These are phyloP conservation scores for Myrica gale DNA, from an alignment of 306 rosid species.

Conservation along the genomic window DNA sequence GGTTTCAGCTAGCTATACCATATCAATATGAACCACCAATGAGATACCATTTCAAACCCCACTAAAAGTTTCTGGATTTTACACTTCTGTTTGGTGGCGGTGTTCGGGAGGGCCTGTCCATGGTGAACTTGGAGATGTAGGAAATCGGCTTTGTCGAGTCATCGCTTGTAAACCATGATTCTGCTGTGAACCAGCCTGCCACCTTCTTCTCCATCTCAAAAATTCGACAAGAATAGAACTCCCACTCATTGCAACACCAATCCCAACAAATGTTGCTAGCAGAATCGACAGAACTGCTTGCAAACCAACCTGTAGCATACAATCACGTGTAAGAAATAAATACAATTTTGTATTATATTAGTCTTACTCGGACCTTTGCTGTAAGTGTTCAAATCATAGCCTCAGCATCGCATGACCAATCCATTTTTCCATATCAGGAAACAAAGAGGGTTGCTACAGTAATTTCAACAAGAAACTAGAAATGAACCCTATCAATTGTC, in stretches of 20 bases:
- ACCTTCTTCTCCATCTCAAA: constrained; percentile 57
- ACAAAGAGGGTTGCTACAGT: background rate
- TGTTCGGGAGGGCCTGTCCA: constrained; percentile 18
- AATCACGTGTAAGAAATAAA: background rate
- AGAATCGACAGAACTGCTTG: constrained; percentile 78
- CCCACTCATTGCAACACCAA: constrained; percentile 88
- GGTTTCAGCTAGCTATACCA: background rate
- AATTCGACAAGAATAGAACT: constrained; percentile 67
- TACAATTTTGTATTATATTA: constrained; percentile 8
- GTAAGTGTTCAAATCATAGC: background rate
- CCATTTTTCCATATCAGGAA: constrained; percentile 12
- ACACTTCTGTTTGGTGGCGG: constrained; percentile 25
- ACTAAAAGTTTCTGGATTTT: constrained; percentile 30
- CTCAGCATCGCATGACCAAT: background rate
- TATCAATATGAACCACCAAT: constrained; percentile 4
- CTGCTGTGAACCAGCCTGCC: constrained; percentile 43
- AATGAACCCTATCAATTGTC: background rate
- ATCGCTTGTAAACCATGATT: constrained; percentile 29
- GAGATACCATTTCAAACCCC: constrained; percentile 28
- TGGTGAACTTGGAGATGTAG: constrained; percentile 32
- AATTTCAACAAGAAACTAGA: background rate
- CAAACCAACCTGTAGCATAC: constrained; percentile 56
- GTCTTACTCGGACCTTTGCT: constrained; percentile 7
- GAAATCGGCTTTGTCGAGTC: constrained; percentile 30
- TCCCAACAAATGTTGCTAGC: constrained; percentile 88